A percentile compares a stretch with the other conserved stretches of the same genome.
These are phyloP conservation scores for Oryza nivara DNA, from an alignment of 176 grass and related monocot species.

Conservation along the genomic window DNA sequence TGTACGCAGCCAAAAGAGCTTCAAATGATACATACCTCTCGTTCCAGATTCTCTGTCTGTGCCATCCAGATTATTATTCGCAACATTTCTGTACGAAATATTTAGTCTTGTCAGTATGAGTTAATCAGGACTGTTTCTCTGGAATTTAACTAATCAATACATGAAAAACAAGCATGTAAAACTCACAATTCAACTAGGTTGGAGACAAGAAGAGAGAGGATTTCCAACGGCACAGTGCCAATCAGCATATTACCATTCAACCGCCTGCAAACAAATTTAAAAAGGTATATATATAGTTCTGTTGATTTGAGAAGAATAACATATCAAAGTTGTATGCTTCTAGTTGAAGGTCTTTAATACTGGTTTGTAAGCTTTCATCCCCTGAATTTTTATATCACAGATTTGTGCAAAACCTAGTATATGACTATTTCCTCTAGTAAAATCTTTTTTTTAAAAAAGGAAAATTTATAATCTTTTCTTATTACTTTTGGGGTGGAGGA, in stretches of 20 bases:
- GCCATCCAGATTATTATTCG: neutral
- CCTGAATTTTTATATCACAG: no score
- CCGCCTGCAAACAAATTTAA: neutral
- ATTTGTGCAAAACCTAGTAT: no score
- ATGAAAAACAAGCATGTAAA: neutral
- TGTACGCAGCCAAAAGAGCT: neutral
- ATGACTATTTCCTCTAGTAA: no score
- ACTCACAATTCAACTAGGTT: neutral
- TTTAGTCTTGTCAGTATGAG: neutral
- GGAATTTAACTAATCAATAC: neutral
- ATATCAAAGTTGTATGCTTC: neutral
- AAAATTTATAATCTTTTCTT: no score
- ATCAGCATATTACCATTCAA: neutral
- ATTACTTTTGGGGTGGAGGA: no score
- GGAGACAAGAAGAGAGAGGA: neutral
- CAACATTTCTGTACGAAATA: neutral
- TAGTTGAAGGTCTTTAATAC: no score
- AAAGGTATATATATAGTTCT: neutral
- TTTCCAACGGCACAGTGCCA: neutral
- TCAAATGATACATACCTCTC: neutral
- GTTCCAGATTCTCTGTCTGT: neutral
- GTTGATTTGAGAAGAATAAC: neutral
- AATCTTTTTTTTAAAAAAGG: no score
- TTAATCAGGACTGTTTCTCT: neutral
- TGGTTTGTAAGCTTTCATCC: no score